Evolutionary conservation across 345 rosid genomes (phyloP).

Genomic region (Citrus reticulata): DNA sequence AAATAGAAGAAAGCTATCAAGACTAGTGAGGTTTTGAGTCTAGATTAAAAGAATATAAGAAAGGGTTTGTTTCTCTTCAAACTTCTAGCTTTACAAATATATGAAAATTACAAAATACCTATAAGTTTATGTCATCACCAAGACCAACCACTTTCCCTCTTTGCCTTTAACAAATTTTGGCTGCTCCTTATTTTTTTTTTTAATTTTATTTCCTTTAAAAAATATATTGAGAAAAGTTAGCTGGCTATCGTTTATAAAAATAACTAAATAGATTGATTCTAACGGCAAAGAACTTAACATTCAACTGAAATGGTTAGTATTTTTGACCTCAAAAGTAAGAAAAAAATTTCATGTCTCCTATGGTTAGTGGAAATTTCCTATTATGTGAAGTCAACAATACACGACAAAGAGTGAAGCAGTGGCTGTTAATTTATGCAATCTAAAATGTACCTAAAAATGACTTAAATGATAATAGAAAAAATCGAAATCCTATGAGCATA

Average conservation of each 20-base stretch:
- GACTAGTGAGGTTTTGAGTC: background rate
- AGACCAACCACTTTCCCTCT: constrained; percentile 24
- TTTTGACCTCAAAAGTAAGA: constrained; percentile 27
- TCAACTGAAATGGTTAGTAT: background rate
- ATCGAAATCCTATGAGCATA: constrained; percentile 15
- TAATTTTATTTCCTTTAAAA: too few species aligned
- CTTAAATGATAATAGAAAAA: background rate
- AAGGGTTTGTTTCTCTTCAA: constrained; percentile 12
- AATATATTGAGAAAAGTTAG: background rate
- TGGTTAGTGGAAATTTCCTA: constrained; percentile 26
- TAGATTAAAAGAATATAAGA: constrained; percentile 1
- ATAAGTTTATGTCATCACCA: background rate
- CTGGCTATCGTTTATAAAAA: background rate
- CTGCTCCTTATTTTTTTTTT: background rate
- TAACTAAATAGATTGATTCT: background rate
- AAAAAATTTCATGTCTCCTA: background rate
- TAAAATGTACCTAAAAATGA: background rate
- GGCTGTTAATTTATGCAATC: background rate
- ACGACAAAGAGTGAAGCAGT: constrained; percentile 26
- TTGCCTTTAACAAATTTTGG: background rate
- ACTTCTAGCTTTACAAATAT: constrained; percentile 6
- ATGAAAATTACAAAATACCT: constrained; percentile 20
- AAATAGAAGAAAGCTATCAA: background rate
- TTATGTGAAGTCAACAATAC: constrained; percentile 27
- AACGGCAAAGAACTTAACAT: background rate